phyloP scores from a whole-genome alignment of 306 rosid genomes.

The Elaeagnus macrophylla region DNA sequence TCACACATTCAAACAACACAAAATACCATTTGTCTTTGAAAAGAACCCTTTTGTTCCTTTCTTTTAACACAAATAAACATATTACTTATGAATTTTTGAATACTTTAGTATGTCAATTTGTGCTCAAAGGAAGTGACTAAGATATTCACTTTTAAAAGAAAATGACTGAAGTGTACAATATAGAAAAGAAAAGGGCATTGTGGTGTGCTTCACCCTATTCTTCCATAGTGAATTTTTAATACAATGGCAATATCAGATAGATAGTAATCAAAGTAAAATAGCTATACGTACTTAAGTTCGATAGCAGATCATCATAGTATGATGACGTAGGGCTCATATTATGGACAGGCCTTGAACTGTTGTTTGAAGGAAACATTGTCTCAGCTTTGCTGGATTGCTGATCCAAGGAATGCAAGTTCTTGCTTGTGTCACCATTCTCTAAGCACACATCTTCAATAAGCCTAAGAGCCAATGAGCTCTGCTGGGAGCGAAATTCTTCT shows the following conservation, averaged over 20 bases:
- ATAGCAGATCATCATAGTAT: slow-evolving; percentile 56
- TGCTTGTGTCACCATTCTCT: slow-evolving; percentile 47
- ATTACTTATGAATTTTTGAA: too few relatives aligned
- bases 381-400: slow-evolving; percentile 38
- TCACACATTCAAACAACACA: too few relatives aligned
- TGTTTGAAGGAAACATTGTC: slow-evolving; percentile 44
- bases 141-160: too few relatives aligned
- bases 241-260: not conserved
- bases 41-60: too few relatives aligned
- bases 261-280: not conserved
- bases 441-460: slow-evolving; percentile 55
- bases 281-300: slow-evolving; percentile 40
- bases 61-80: too few relatives aligned
- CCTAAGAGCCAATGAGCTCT: slow-evolving; percentile 24
- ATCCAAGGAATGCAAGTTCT: slow-evolving; percentile 68
- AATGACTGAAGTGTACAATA: too few relatives aligned
- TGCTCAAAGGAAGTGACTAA: too few relatives aligned
- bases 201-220: too few relatives aligned
- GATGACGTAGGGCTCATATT: slow-evolving; percentile 35
- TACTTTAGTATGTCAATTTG: too few relatives aligned
- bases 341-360: slow-evolving; percentile 34
- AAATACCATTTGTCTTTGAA: too few relatives aligned
- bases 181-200: too few relatives aligned
- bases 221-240: too few relatives aligned
- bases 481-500: slow-evolving; percentile 53